phyloP scores from a whole-genome alignment of 176 grass and related monocot genomes.

The Zoysia pacifica region DNA sequence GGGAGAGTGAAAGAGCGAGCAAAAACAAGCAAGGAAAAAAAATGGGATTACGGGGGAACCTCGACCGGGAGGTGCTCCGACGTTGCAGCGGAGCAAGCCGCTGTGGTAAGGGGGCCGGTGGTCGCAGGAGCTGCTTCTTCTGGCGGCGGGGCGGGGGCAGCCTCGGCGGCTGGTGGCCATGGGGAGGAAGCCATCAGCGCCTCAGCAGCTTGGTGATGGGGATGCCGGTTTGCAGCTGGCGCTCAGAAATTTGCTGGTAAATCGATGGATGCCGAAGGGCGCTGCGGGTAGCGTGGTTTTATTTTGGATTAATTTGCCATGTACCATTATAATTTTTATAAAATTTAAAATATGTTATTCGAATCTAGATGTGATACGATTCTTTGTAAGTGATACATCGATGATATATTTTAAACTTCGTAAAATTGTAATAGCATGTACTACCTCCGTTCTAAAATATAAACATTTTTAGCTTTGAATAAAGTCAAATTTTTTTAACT shows the following conservation, averaged over 20 bases:
- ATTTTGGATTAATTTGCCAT: not conserved
- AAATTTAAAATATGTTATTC: too few relatives aligned
- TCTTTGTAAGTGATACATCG: too few relatives aligned
- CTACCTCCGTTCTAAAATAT: too few relatives aligned
- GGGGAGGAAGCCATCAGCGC: slow-evolving; percentile 35
- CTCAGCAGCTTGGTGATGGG: slow-evolving; percentile 13
- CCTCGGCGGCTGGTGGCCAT: slow-evolving; percentile 17
- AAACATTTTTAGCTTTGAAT: too few relatives aligned
- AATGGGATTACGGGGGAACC: slow-evolving; percentile 17
- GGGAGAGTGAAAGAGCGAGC: not conserved
- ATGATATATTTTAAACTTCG: too few relatives aligned
- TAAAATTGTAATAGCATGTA: too few relatives aligned
- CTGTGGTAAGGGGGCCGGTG: not conserved
- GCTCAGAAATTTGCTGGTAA: slow-evolving; percentile 19
- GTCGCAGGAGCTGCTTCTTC: slow-evolving; percentile 1
- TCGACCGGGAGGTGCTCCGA: slow-evolving; percentile 34
- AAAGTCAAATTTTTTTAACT: too few relatives aligned
- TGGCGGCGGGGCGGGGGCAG: not conserved
- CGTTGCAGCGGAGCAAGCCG: not conserved
- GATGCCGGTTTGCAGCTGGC: slow-evolving; percentile 13
- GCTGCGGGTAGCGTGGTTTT: slow-evolving; percentile 17
- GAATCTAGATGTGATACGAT: too few relatives aligned
- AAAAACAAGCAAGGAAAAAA: not conserved
- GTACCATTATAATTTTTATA: too few relatives aligned
- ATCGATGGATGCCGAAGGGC: slow-evolving; percentile 9